Conservation (phyloP, 257 asterid species). For the Petunia axillaris region DNA sequence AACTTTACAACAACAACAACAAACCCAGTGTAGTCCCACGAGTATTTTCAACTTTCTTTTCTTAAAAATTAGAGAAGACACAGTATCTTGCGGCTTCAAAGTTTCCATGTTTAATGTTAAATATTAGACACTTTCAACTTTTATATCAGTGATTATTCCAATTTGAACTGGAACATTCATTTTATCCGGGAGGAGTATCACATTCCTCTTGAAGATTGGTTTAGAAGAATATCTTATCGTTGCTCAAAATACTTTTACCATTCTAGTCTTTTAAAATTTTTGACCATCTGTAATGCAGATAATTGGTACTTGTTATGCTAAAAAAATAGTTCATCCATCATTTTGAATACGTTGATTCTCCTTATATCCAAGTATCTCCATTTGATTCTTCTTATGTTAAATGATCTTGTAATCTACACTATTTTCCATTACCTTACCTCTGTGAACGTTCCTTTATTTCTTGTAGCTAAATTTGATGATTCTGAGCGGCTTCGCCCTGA, state of each 20-base stretch:
- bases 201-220: conserved; percentile 6
- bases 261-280: background rate
- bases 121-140: background rate
- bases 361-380: conserved; percentile 1
- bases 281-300: conserved; percentile 16
- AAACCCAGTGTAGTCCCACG: no score
- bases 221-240: background rate
- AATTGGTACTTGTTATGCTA: conserved; percentile 5
- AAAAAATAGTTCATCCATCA: background rate
- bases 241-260: conserved; percentile 1
- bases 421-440: conserved; percentile 14
- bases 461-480: conserved; percentile 61
- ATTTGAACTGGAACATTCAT: conserved; percentile 10
- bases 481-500: conserved; percentile 94
- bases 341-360: conserved; percentile 10
- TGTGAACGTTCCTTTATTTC: conserved; percentile 11
- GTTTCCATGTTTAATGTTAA: background rate
- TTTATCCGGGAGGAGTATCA: background rate
- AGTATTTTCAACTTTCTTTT: no score
- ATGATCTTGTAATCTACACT: background rate
- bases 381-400: background rate
- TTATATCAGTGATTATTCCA: background rate
- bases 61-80: background rate
- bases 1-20: background rate
- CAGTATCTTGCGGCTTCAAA: background rate